phyloP scores from a whole-genome alignment of 306 rosid genomes.

The Quillaja saponaria region DNA sequence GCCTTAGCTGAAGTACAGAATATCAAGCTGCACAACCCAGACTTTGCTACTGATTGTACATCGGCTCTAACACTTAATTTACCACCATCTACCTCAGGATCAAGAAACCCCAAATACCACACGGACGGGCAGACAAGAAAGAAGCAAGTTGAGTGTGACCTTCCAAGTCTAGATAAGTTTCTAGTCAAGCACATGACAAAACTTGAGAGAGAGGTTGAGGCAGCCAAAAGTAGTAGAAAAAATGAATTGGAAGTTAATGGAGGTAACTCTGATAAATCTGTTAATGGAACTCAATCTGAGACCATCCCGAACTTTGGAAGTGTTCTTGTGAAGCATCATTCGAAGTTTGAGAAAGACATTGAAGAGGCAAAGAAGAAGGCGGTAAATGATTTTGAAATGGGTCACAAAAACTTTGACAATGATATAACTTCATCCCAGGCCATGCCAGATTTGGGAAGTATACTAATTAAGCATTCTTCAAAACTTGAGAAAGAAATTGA shows the following conservation, averaged over 20 bases:
- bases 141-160: constrained; percentile 54
- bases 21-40: constrained; percentile 49
- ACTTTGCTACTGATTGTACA: constrained; percentile 40
- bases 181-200: constrained; percentile 79
- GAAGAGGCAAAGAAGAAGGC: constrained; percentile 43
- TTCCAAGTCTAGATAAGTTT: constrained; percentile 88
- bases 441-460: constrained; percentile 31
- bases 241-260: constrained; percentile 40
- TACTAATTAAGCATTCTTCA: constrained; percentile 35
- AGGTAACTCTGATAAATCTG: constrained; percentile 34
- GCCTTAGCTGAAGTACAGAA: constrained; percentile 73
- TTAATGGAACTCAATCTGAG: constrained; percentile 36
- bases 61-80: constrained; percentile 35
- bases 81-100: constrained; percentile 43
- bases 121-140: constrained; percentile 45
- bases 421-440: constrained; percentile 20
- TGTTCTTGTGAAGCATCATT: constrained; percentile 46
- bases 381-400: constrained; percentile 4
- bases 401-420: constrained; percentile 11
- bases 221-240: constrained; percentile 62
- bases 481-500: constrained; percentile 43
- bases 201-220: constrained; percentile 83
- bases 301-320: constrained; percentile 52
- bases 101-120: constrained; percentile 36
- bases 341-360: constrained; percentile 51